Base-by-base conservation (phyloP, 139 green algal genomes). In the Medakamo hakoo region DNA sequence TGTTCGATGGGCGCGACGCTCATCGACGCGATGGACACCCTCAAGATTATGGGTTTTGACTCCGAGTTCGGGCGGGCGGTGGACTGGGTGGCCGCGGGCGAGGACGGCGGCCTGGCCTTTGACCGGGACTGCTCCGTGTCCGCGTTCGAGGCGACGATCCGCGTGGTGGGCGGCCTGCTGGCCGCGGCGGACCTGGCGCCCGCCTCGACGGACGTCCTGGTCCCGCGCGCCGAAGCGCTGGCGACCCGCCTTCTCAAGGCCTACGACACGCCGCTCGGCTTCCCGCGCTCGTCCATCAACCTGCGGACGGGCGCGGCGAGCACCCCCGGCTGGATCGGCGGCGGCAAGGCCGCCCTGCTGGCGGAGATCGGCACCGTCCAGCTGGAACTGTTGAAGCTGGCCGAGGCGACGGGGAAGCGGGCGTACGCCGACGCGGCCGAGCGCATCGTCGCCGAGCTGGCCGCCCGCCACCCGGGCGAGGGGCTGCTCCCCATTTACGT, bases 361-460 rank as follows among this genome's bases (percentile, higher is more conserved):
- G 40, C 40, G 9, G 40, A 52, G 40, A 69, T 71, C 60, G 77
- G 77, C 26, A 73, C 71, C 14, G 58, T 81, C 58, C 66, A 88
- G 49, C 60, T 96, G 25, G 89, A 96, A 80, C 89, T 92, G 64
- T 77, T 73, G 1, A 57, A 79, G 58, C 77, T 96, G 4, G 77
- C 58, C 0, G 24, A 49, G 3, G 65, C 83, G 24, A 88, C 79
- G 9, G 83, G 86, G 25, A 76, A 77, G 31, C 4, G 21, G 0
- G 64, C 67, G 1, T 91, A 84, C 64, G 59, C 30, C 18, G 4
- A 63, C 14, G 57, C 29, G 24, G 69, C 77, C 25, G 68, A 82
- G 55, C 55, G 16, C 16, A 57, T 62, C n/a, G 64, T 81, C 21
- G 24, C 30, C 18, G 29, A 63, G 5, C 49, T 81, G 28, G 23